Percentiles rank a stretch among this genome's conserved stretches.
These are phyloP conservation scores for Dictyostelium firmibasis DNA, from an alignment of 78 protist species.

Conservation along the genomic window DNA sequence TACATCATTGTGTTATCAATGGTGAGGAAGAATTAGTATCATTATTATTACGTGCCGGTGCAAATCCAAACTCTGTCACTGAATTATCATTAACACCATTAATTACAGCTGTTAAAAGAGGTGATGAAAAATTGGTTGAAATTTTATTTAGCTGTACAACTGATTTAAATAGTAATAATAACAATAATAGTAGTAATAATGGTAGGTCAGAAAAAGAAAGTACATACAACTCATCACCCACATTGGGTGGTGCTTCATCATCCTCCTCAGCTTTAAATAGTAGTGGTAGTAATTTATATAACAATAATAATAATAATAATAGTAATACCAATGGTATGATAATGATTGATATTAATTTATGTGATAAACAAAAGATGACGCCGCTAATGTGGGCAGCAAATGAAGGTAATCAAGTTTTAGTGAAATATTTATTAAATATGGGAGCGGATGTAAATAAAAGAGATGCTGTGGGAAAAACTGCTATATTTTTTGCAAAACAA, in stretches of 20 bases:
- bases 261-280: neutral
- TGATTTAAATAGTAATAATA: neutral
- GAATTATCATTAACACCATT: slow-evolving; percentile 22
- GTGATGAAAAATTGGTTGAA: slow-evolving; percentile 55
- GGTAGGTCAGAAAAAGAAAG: neutral
- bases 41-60: slow-evolving; percentile 3
- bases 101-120: slow-evolving; percentile 5
- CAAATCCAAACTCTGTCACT: slow-evolving; percentile 7
- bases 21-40: slow-evolving; percentile 13
- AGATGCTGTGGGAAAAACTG: slow-evolving; percentile 11
- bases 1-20: slow-evolving; percentile 20
- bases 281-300: no score
- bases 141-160: neutral
- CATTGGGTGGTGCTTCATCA: slow-evolving; percentile 4
- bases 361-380: slow-evolving; percentile 53
- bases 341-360: slow-evolving; percentile 20
- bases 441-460: slow-evolving; percentile 60
- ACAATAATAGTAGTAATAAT: neutral
- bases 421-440: slow-evolving; percentile 6
- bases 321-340: neutral
- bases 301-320: neutral
- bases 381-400: slow-evolving; percentile 62
- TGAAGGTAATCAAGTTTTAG: slow-evolving; percentile 38
- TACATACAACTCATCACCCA: neutral
- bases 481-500: slow-evolving; percentile 31